Evolutionary conservation across 306 rosid species (phyloP).

Genomic region (Corylus americana): DNA sequence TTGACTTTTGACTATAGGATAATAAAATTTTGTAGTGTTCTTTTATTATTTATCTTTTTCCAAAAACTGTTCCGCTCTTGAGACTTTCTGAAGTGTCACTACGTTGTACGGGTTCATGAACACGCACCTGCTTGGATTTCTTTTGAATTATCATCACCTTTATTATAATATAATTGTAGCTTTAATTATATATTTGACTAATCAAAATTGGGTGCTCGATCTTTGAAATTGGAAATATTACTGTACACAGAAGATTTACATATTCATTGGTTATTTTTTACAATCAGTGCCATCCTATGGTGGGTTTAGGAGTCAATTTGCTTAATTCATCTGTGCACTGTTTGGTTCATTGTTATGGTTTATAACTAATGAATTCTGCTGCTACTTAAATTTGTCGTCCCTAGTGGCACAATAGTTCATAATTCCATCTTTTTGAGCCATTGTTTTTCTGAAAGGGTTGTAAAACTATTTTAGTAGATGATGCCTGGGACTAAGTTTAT

Average conservation of each 20-base stretch:
- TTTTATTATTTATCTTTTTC: neutral
- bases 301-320: neutral
- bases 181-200: neutral
- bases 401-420: neutral
- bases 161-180: neutral
- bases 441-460: neutral
- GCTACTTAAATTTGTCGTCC: neutral
- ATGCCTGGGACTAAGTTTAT: neutral
- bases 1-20: constrained; percentile 3
- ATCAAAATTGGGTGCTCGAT: neutral
- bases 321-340: neutral
- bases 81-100: neutral
- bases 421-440: neutral
- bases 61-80: neutral
- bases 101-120: neutral
- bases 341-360: neutral
- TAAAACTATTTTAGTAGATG: neutral
- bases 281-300: neutral
- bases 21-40: constrained; percentile 5
- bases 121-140: neutral
- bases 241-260: neutral
- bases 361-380: neutral
- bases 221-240: neutral
- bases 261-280: neutral
- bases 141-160: neutral